A percentile compares a stretch with the other conserved stretches of the same genome.
Conservation (phyloP, 208 protist species). For the Leishmania guyanensis region DNA sequence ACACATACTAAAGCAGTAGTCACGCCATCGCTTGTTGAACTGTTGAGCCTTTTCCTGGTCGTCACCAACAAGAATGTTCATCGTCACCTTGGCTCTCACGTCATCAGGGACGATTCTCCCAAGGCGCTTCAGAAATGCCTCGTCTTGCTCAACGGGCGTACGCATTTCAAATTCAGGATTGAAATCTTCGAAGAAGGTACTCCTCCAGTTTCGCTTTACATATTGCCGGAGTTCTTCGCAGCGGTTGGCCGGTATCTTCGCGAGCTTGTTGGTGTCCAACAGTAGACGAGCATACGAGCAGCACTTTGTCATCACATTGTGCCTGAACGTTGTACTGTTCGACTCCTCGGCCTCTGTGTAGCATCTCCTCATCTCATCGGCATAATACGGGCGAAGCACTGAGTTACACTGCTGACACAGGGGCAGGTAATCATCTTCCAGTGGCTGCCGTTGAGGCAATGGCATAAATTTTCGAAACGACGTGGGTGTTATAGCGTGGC, state of each 20-base stretch:
- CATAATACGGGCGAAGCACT: slow-evolving; percentile 26
- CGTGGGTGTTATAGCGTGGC: slow-evolving; percentile 46
- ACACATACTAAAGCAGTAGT: slow-evolving; percentile 29
- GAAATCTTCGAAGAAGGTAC: slow-evolving; percentile 32
- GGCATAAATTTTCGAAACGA: slow-evolving; percentile 48
- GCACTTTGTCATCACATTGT: slow-evolving; percentile 24
- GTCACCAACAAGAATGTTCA: slow-evolving; percentile 26
- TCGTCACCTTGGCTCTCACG: slow-evolving; percentile 20
- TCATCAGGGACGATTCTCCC: slow-evolving; percentile 32
- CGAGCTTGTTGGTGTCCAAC: slow-evolving; percentile 13
- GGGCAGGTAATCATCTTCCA: slow-evolving; percentile 36
- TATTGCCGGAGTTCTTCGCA: slow-evolving; percentile 28
- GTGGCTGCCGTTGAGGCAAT: slow-evolving; percentile 10
- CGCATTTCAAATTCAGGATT: slow-evolving; percentile 10
- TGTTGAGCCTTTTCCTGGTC: slow-evolving; percentile 33
- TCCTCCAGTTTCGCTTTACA: slow-evolving; percentile 33
- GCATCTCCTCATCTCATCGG: slow-evolving; percentile 34
- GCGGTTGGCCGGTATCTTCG: slow-evolving; percentile 19
- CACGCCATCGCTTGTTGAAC: slow-evolving; percentile 37
- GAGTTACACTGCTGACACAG: slow-evolving; percentile 46
- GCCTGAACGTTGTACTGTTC: neutral
- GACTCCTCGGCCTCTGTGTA: slow-evolving; percentile 25
- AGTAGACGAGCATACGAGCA: slow-evolving; percentile 41
- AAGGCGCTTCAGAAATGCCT: slow-evolving; percentile 24
- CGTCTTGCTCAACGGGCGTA: slow-evolving; percentile 14